phyloP scores from a whole-genome alignment of 441 rosid species.

The Codiaeum variegatum region DNA sequence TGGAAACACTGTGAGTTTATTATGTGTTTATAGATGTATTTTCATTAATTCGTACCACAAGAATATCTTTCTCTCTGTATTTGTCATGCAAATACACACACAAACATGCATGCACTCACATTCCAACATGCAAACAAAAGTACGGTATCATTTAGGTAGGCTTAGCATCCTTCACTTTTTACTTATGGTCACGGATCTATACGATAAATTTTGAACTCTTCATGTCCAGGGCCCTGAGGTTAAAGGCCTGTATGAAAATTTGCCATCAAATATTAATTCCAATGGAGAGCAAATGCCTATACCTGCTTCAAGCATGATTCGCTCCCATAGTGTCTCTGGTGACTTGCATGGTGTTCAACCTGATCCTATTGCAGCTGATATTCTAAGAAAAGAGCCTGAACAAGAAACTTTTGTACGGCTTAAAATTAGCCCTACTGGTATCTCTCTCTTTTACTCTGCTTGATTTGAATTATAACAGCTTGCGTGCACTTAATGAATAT shows the following conservation, averaged over 20 bases:
- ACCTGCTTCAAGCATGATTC: conserved; percentile 77
- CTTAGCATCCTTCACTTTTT: neutral
- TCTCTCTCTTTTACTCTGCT: conserved; percentile 11
- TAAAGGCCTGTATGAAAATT: conserved; percentile 25
- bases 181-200: conserved; percentile 10
- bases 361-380: conserved; percentile 97
- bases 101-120: neutral
- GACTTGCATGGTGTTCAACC: conserved; percentile 98
- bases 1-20: conserved; percentile 71
- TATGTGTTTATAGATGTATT: conserved; percentile 10
- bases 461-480: neutral
- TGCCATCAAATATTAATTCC: conserved; percentile 43
- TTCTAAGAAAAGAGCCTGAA: conserved; percentile 95
- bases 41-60: neutral
- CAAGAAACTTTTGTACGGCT: conserved; percentile 90
- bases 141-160: neutral
- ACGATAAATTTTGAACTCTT: conserved; percentile 9
- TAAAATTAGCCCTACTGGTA: conserved; percentile 70
- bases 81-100: neutral
- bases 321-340: conserved; percentile 92
- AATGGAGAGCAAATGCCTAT: conserved; percentile 56
- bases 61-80: neutral
- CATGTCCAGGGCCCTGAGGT: conserved; percentile 37
- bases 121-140: neutral
- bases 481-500: neutral